Percentiles rank a stretch among this genome's conserved stretches.
phyloP scores from a whole-genome alignment of 1,284 basidiomycete genomes.

The Ganoderma multipileum region DNA sequence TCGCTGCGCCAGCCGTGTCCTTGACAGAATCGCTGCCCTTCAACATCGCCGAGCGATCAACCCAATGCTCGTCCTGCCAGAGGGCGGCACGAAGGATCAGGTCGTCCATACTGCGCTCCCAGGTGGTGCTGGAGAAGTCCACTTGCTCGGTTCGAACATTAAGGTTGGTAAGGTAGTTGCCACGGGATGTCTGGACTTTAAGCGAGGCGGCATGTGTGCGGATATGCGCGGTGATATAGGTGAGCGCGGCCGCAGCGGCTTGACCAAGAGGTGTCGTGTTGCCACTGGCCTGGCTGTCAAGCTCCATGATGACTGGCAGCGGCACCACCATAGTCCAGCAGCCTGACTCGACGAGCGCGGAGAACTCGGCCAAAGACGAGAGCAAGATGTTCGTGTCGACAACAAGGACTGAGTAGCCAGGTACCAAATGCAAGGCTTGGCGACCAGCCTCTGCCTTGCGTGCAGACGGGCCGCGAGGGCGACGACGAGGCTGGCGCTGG shows the following conservation, averaged over 20 bases:
- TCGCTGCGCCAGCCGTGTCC: conserved; percentile 61
- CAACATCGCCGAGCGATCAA: conserved; percentile 81
- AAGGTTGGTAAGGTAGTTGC: conserved; percentile 91
- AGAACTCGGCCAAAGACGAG: conserved; percentile 77
- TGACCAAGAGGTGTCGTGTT: conserved; percentile 74
- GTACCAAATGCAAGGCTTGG: conserved; percentile 64
- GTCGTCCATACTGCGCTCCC: conserved; percentile 91
- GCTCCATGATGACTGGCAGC: conserved; percentile 94
- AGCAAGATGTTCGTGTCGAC: conserved; percentile 95
- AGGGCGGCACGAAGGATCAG: conserved; percentile 90
- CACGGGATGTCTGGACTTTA: conserved; percentile 94
- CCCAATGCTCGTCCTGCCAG: conserved; percentile 94
- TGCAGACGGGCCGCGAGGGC: conserved; percentile 40
- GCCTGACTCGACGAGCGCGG: conserved; percentile 79
- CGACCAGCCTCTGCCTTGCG: conserved; percentile 42
- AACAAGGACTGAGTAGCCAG: conserved; percentile 91
- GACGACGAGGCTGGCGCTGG: conserved; percentile 43
- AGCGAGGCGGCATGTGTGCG: conserved; percentile 78
- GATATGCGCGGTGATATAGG: conserved; percentile 80
- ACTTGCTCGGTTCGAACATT: conserved; percentile 87
- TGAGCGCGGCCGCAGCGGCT: conserved; percentile 74
- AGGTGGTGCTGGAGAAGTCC: conserved; percentile 66
- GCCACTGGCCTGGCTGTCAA: conserved; percentile 81
- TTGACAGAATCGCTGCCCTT: conserved; percentile 44
- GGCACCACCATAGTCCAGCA: conserved; percentile 92